These are phyloP conservation scores for Eucalyptus marginata DNA, from an alignment of 345 rosid genomes.

Conservation along the genomic window DNA sequence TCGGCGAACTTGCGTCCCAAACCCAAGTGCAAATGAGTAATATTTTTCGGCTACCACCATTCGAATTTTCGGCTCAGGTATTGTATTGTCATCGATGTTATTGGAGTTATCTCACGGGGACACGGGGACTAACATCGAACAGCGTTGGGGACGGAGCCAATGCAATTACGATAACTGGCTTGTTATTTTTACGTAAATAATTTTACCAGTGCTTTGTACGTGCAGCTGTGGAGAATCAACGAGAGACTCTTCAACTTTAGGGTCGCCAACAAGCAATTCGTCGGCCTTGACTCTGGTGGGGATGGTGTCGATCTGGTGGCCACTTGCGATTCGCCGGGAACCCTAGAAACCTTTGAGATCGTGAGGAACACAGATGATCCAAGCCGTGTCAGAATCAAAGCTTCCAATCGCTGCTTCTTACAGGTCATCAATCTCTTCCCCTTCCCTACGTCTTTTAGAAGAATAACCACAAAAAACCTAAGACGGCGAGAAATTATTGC, in stretches of 20 bases:
- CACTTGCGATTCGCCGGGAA: not conserved
- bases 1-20: not conserved
- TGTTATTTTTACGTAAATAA: not conserved
- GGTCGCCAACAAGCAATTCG: conserved; percentile 31
- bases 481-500: not conserved
- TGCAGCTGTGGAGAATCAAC: conserved; percentile 48
- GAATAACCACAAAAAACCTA: not conserved
- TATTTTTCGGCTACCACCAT: not conserved
- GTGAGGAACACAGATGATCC: conserved; percentile 10
- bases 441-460: not conserved
- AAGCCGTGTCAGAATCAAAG: conserved; percentile 35
- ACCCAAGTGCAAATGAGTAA: not conserved
- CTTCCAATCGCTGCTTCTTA: conserved; percentile 35
- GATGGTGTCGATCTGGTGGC: conserved; percentile 21
- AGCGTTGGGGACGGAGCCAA: not conserved
- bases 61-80: not conserved
- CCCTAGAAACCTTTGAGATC: conserved; percentile 31
- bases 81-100: not conserved
- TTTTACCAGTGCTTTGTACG: not conserved
- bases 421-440: conserved; percentile 11
- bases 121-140: not conserved
- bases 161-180: not conserved
- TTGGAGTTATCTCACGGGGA: not conserved
- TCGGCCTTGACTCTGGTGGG: conserved; percentile 21
- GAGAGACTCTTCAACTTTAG: conserved; percentile 26